These are phyloP conservation scores for Bolboschoenus planiculmis DNA, from an alignment of 176 grass and related monocot species.

Conservation along the genomic window DNA sequence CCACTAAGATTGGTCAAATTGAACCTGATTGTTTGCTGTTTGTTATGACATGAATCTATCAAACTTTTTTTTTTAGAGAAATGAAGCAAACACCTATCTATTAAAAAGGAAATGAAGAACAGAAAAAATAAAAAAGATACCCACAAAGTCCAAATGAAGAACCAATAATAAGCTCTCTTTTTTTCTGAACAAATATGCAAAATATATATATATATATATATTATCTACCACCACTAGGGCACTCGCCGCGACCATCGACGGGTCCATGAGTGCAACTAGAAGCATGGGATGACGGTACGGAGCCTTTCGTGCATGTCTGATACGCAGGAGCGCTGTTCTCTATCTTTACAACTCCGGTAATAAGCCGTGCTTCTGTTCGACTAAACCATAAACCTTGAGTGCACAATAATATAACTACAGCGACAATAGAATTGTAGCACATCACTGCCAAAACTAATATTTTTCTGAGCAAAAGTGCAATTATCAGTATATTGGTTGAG, in stretches of 20 bases:
- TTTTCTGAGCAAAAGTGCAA: not conserved
- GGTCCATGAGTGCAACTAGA: not conserved
- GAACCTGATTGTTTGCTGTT: not conserved
- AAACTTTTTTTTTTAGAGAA: not conserved
- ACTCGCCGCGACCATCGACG: not conserved
- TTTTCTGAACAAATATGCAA: not conserved
- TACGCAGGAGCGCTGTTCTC: not conserved
- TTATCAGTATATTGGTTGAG: not conserved
- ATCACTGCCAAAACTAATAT: not conserved
- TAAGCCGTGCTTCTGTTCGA: not conserved
- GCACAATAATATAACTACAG: not conserved
- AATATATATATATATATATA: not conserved
- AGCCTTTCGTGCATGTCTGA: not conserved
- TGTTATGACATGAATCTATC: not conserved
- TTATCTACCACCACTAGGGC: not conserved
- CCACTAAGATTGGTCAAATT: not conserved
- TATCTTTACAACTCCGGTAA: not conserved
- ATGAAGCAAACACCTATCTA: not conserved
- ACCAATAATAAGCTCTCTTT: not conserved
- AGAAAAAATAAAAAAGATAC: not conserved
- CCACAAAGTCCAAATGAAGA: not conserved
- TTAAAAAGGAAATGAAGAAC: not conserved
- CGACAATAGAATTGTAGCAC: not conserved
- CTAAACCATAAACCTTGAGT: slow-evolving; percentile 1
- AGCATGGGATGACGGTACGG: not conserved